phyloP scores from a whole-genome alignment of 106 monocot genomes.

The Platanthera zijinensis region DNA sequence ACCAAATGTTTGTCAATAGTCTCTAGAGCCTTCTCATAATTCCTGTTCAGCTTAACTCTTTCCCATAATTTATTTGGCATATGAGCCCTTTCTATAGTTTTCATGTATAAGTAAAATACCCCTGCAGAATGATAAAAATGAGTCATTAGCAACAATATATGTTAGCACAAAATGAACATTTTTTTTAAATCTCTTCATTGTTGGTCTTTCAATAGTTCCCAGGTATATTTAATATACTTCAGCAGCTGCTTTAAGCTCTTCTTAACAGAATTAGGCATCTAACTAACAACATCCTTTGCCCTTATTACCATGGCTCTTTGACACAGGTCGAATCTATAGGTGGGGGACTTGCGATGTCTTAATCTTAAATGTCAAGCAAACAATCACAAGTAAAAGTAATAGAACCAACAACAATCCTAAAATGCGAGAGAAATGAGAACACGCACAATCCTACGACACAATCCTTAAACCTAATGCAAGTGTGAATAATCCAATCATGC shows the following conservation, averaged over 20 bases:
- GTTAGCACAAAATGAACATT: not conserved
- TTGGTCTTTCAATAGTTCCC: not conserved
- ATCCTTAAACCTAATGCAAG: too few species aligned
- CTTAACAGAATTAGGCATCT: not conserved
- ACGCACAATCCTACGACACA: too few species aligned
- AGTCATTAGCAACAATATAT: not conserved
- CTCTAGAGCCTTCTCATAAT: constrained; percentile 93
- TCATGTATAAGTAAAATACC: constrained; percentile 88
- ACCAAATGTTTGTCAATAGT: constrained; percentile 86
- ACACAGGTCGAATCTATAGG: too few species aligned
- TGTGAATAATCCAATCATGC: too few species aligned
- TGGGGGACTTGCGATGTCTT: too few species aligned
- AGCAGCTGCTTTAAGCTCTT: not conserved
- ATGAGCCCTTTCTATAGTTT: constrained; percentile 97
- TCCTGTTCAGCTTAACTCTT: constrained; percentile 82
- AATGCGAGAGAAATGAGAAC: too few species aligned
- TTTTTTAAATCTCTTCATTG: not conserved
- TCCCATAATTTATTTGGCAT: constrained; percentile 90
- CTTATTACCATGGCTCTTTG: too few species aligned
- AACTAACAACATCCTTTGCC: not conserved
- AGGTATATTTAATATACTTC: not conserved
- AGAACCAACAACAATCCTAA: too few species aligned
- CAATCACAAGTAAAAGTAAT: too few species aligned
- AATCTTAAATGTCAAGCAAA: too few species aligned
- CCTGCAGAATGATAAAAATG: constrained; percentile 34